Base-by-base conservation (phyloP, 148 eudicot species). In the Silene uniflora region DNA sequence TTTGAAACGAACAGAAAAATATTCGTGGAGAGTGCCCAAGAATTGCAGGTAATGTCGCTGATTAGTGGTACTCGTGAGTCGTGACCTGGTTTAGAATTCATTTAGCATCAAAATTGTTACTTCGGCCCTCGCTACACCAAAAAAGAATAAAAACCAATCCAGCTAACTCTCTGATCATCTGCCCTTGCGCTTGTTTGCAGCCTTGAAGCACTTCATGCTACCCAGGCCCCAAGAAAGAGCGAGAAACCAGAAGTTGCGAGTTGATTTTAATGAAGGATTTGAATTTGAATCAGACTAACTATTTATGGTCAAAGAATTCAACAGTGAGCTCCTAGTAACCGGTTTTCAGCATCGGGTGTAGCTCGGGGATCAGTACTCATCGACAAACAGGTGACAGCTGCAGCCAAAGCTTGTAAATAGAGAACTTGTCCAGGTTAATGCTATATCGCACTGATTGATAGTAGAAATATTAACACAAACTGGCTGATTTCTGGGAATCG, bases 1-100 rank as follows among this genome's bases (percentile, higher is more conserved):
- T 25, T 67, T 83, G 78, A 87, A 80, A 75, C 78, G 39, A 22
- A 67, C 80, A 5, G 77, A 76, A 62, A 24, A 61, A 19, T 77
- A 70, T 70, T 69, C 82, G 6, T 86, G 88, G 88, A 81, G 84
- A 68, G 88, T 83, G 62, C 88, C 88, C 18, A 75, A 60, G 69
- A 81, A 86, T 16, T 86, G 88, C 86, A 83, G 88, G 86, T 86
- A 83, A 52, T 29, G 42, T 35, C 2, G 32, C 32, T 29, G 32
- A 29, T 29, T 29, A 29, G 32, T 29, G 32, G 32, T 29, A 29
- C 32, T n/a, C n/a, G n/a, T n/a, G n/a, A 3, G 32, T 35, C 42
- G 4, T 3, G 42, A 35, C 42, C 5, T 35, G 42, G 42, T 35
- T 35, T 35, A 35, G 42, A 35, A 35, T 35, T 35, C 5, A 0